Base-by-base conservation (phyloP, 805 yeast species). In the Lachancea waltii region DNA sequence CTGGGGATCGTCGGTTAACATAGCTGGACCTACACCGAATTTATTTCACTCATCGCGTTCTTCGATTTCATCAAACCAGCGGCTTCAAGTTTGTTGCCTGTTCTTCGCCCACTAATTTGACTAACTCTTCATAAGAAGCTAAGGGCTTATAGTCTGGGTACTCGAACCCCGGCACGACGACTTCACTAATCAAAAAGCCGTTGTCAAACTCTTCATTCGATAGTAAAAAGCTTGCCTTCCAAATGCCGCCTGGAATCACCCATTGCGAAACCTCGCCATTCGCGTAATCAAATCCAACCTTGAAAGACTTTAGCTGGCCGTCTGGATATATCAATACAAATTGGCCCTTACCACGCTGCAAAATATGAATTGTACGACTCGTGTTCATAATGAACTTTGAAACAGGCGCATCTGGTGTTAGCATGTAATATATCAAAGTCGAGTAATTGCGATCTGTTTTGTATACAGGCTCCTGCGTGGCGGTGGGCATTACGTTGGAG, bases 221-320 rank as follows among this genome's bases (percentile, higher is more conserved):
- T 3, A 67, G 30, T 17, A 73, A 38, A 48, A 71, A 75, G 34
- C 77, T 70, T 4, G 79, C 79, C 50, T 75, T 75, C 59, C 70
- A 75, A 14, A 69, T 73, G 9, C 72, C 79, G 1, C 79, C 77
- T 8, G 77, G 78, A n/a, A 75, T 80, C 5, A 75, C 78, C 80
- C 80, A 75, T 51, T 75, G 81, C 30, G 71, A 61, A 4, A 69
- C 60, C 50, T 74, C 78, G 5, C 77, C 77, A 9, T 56, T 56
- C 0, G 55, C 53, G 24, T 63, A 56, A 44, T 73, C 65, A 44
- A 73, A 72, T 0, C 81, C 81, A 19, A 74, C 80, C 16, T 62
- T 63, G 49, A 75, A 75, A 1, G 73, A 60, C 40, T 71, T 69
- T 14, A 75, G 53, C 3, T 41, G 41, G 1, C 79, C 79, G 44